Evolutionary conservation across 1,284 basidiomycete species (phyloP).

Genomic region (Rhodotorula sp.): DNA sequence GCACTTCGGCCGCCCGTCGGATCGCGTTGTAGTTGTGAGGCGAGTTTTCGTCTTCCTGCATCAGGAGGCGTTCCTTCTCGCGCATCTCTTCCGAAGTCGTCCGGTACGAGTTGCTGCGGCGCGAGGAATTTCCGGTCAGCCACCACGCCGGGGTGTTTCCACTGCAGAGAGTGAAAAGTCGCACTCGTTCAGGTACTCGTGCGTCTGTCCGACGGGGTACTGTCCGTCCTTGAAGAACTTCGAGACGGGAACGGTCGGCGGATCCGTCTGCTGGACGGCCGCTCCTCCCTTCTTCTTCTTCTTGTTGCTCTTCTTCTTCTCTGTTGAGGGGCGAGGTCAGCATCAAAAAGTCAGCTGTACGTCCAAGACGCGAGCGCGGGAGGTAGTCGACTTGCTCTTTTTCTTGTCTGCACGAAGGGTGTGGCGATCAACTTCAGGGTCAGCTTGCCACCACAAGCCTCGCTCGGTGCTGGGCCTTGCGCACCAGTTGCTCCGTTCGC

Average conservation of each 20-base stretch:
- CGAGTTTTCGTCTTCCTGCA: constrained; percentile 65
- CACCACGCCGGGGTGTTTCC: neutral
- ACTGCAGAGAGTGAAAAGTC: constrained; percentile 23
- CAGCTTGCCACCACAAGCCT: neutral
- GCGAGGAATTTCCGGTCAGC: neutral
- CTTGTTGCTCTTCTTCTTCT: constrained; percentile 59
- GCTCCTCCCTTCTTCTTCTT: constrained; percentile 61
- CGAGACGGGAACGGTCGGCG: constrained; percentile 84
- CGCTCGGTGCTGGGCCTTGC: neutral
- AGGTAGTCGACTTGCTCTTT: constrained; percentile 31
- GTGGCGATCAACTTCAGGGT: neutral
- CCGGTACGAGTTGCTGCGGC: constrained; percentile 74
- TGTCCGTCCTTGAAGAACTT: constrained; percentile 83
- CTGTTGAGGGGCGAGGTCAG: constrained; percentile 5
- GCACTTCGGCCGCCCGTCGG: constrained; percentile 90
- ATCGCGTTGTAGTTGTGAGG: constrained; percentile 71
- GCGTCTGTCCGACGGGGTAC: constrained; percentile 88
- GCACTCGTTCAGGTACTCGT: constrained; percentile 84
- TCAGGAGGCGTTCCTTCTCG: constrained; percentile 65
- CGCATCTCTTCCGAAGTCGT: constrained; percentile 88
- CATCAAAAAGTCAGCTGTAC: too few relatives aligned
- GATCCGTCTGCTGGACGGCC: constrained; percentile 69
- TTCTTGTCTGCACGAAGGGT: constrained; percentile 34
- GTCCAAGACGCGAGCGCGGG: neutral
- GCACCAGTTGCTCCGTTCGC: constrained; percentile 13